These are phyloP conservation scores for Gossypioides kirkii DNA, from an alignment of 345 rosid genomes.

Conservation along the genomic window DNA sequence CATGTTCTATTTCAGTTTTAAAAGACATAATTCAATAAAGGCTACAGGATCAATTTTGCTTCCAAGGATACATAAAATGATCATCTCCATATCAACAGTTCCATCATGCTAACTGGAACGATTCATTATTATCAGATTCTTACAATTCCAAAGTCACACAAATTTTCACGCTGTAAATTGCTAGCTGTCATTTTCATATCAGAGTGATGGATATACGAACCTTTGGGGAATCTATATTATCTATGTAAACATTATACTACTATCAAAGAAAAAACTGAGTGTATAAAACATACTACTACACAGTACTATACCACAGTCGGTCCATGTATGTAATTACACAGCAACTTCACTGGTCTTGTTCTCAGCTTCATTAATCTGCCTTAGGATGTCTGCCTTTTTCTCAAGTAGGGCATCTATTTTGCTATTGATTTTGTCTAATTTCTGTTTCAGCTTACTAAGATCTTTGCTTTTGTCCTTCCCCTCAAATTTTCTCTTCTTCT, in stretches of 20 bases:
- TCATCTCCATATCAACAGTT: not conserved
- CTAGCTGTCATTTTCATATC: not conserved
- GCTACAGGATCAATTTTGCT: not conserved
- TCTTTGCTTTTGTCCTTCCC: constrained; percentile 44
- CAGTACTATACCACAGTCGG: not conserved
- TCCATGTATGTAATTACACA: not conserved
- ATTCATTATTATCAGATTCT: not conserved
- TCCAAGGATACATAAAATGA: not conserved
- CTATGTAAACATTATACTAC: not conserved
- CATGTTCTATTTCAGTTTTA: too few relatives aligned
- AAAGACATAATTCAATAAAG: too few relatives aligned
- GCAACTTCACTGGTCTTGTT: constrained; percentile 12
- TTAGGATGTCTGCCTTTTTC: not conserved
- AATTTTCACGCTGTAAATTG: not conserved
- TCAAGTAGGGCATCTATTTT: constrained; percentile 39
- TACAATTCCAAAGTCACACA: not conserved
- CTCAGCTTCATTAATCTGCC: constrained; percentile 60
- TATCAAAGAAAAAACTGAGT: not conserved
- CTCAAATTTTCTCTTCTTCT: constrained; percentile 46
- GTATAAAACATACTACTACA: not conserved
- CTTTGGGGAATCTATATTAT: not conserved
- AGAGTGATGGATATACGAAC: not conserved
- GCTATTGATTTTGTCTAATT: constrained; percentile 52
- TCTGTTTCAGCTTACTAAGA: constrained; percentile 41
- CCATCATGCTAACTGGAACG: not conserved